These are phyloP conservation scores for Uronychia setigera DNA, from an alignment of 73 alveolate species.

Conservation along the genomic window DNA sequence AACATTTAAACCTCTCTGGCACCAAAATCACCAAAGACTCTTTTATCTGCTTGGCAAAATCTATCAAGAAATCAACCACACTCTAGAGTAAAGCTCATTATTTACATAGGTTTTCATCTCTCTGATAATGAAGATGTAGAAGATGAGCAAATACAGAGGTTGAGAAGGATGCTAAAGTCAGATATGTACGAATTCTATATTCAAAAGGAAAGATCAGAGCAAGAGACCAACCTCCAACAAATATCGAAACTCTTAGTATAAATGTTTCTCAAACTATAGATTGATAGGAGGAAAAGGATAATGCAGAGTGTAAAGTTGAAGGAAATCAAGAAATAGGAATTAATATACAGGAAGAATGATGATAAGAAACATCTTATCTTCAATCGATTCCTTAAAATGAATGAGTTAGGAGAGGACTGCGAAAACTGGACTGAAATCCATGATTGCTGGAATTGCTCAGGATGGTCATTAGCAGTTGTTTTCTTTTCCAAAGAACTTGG, in stretches of 20 bases:
- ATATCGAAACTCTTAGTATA: neutral
- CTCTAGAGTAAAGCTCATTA: neutral
- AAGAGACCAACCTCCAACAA: neutral
- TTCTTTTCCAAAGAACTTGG: neutral
- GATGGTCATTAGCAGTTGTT: neutral
- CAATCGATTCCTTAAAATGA: neutral
- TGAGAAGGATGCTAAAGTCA: neutral
- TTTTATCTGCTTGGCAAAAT: neutral
- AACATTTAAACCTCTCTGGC: neutral
- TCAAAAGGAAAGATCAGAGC: neutral
- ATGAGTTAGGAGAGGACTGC: neutral
- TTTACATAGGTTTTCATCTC: neutral
- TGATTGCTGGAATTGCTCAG: neutral
- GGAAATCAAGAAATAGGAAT: neutral
- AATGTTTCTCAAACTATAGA: neutral
- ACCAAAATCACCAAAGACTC: neutral
- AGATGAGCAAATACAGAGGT: neutral
- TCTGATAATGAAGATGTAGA: neutral
- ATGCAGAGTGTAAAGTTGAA: neutral
- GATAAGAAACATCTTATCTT: neutral
- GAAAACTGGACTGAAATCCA: neutral
- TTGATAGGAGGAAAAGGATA: neutral
- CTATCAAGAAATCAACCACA: neutral
- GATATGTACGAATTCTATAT: neutral
- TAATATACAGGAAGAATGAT: neutral